Percentiles rank a stretch among this genome's conserved stretches.
These are phyloP conservation scores for Allantophomopsis lycopodina DNA, from an alignment of 2,329 filamentous ascomycete genomes.

Conservation along the genomic window DNA sequence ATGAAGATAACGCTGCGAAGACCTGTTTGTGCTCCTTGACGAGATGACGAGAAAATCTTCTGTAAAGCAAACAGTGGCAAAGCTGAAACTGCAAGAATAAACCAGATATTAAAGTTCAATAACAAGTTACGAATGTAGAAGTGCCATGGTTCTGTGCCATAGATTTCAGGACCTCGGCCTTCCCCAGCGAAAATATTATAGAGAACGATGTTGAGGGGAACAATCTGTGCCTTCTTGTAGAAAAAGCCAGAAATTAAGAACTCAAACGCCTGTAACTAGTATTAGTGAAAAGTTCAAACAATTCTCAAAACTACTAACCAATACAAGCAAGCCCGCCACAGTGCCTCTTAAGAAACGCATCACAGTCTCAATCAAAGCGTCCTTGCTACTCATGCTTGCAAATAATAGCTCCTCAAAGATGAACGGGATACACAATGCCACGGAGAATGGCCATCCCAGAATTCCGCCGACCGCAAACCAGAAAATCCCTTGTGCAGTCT, in stretches of 20 bases:
- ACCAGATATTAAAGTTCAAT: constrained; percentile 95
- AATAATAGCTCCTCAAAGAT: constrained; percentile 62
- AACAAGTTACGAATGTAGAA: constrained; percentile 88
- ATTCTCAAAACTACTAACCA: constrained; percentile 10
- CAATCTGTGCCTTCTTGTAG: constrained; percentile 64
- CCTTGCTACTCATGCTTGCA: constrained; percentile 35
- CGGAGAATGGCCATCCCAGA: constrained; percentile 89
- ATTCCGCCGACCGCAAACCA: constrained; percentile 82
- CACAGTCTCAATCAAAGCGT: constrained; percentile 44
- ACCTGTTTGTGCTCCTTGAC: constrained; percentile 52
- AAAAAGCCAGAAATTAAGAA: constrained; percentile 67
- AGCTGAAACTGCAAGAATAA: constrained; percentile 61
- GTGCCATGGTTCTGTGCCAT: constrained; percentile 91
- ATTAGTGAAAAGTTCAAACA: not conserved
- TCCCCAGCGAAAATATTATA: constrained; percentile 86
- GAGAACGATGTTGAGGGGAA: constrained; percentile 84
- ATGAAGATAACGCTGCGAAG: constrained; percentile 68
- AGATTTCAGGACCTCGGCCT: constrained; percentile 74
- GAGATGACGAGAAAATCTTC: constrained; percentile 46
- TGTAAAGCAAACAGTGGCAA: constrained; percentile 66
- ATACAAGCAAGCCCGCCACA: constrained; percentile 21
- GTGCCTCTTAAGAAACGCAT: constrained; percentile 53
- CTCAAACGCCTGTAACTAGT: constrained; percentile 47
- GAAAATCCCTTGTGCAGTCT: constrained; percentile 71
- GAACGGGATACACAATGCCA: constrained; percentile 70